These are phyloP conservation scores for Teratosphaeria pseudoeucalypti DNA, from an alignment of 2,329 filamentous ascomycete species.

Conservation along the genomic window DNA sequence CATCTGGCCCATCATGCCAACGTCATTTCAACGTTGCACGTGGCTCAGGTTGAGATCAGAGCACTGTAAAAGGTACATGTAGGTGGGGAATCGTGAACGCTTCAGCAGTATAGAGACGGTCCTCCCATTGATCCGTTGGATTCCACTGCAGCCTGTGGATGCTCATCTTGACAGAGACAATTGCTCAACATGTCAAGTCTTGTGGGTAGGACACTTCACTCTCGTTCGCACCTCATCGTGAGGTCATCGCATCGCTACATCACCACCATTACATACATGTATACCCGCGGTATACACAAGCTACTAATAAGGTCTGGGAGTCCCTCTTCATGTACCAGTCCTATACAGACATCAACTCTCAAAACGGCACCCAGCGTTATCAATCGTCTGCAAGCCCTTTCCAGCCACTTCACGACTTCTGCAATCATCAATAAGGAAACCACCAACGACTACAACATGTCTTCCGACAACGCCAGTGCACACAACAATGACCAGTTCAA, in stretches of 20 bases:
- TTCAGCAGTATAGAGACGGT: neutral
- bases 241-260: neutral
- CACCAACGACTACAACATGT: slow-evolving; percentile 42
- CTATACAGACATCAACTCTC: neutral
- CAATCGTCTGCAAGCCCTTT: slow-evolving; percentile 3
- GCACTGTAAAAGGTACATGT: neutral
- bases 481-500: slow-evolving; percentile 28
- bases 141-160: neutral
- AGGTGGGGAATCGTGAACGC: neutral
- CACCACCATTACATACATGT: neutral
- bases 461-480: slow-evolving; percentile 11
- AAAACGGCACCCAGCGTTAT: neutral
- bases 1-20: neutral
- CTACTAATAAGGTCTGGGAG: neutral
- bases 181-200: neutral
- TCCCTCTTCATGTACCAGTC: neutral
- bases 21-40: neutral
- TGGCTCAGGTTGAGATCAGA: neutral
- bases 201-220: neutral
- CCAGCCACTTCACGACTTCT: slow-evolving; percentile 6
- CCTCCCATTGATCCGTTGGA: neutral
- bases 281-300: neutral
- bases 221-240: neutral
- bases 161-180: neutral
- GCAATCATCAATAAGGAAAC: neutral